A percentile compares a stretch with the other conserved stretches of the same genome.
Evolutionary conservation across 768 basidiomycete species (phyloP).

Genomic region (Tylopilus plumbeoviolaceoides): DNA sequence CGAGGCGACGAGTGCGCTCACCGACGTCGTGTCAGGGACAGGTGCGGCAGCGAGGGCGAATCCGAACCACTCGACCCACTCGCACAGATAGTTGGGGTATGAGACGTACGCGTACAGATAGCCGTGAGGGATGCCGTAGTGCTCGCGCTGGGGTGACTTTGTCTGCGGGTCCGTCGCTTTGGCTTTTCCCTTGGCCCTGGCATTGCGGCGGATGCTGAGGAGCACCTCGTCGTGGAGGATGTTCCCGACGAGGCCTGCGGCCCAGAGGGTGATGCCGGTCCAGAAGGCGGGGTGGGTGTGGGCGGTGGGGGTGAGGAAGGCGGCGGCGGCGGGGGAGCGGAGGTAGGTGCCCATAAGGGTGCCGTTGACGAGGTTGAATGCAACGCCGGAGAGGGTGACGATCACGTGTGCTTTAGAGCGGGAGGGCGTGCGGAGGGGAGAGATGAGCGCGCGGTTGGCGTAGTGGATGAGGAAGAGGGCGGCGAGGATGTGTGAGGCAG

Average conservation of each 20-base stretch:
- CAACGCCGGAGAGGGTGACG: slow-evolving; percentile 50
- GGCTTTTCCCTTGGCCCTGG: slow-evolving; percentile 35
- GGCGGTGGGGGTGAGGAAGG: slow-evolving; percentile 36
- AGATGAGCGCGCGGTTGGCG: slow-evolving; percentile 74
- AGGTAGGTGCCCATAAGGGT: slow-evolving; percentile 67
- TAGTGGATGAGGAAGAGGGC: slow-evolving; percentile 72
- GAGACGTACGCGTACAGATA: slow-evolving; percentile 74
- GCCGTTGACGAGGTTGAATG: slow-evolving; percentile 75
- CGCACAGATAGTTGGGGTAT: slow-evolving; percentile 91
- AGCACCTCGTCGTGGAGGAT: slow-evolving; percentile 89
- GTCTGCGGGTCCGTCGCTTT: slow-evolving; percentile 24
- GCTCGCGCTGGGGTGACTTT: slow-evolving; percentile 33
- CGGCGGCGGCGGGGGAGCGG: slow-evolving; percentile 48
- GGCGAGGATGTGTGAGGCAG: slow-evolving; percentile 49
- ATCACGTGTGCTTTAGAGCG: slow-evolving; percentile 71
- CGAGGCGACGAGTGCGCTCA: slow-evolving; percentile 42
- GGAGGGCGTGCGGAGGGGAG: slow-evolving; percentile 75
- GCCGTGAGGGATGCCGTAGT: slow-evolving; percentile 81
- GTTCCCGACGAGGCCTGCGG: slow-evolving; percentile 71
- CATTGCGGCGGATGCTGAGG: slow-evolving; percentile 70
- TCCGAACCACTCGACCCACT: slow-evolving; percentile 93
- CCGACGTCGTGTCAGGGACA: slow-evolving; percentile 31
- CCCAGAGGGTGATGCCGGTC: slow-evolving; percentile 64
- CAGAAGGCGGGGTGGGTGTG: slow-evolving; percentile 48
- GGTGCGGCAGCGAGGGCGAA: slow-evolving; percentile 76